Base-by-base conservation (phyloP, 352 stramenopile genomes). In the Globisporangium carolinianum region DNA sequence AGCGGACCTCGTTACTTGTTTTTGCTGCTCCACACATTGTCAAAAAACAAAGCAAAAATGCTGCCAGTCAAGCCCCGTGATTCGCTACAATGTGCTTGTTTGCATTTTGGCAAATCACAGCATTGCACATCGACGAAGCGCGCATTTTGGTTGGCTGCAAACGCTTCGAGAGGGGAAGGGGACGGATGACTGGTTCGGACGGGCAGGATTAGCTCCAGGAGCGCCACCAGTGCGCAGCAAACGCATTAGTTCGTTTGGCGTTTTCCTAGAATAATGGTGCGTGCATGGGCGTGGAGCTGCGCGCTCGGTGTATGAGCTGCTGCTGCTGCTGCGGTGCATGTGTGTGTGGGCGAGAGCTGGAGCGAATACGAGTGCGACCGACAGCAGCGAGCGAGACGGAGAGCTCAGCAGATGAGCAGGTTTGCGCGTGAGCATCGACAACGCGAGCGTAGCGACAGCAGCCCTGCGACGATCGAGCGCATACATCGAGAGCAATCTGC, bases 221-320 rank as follows among this genome's bases (percentile, higher is more conserved):
- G 42, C 51, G 47, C 61, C 63, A 62, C 43, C 60, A 48, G 46
- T 18, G 35, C 7, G 10, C 18, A 38, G 37, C 45, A 17, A 49
- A 65, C 47, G 63, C 73, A 82, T 79, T 86, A 87, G 75, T 91
- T 85, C 79, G 81, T 91, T 91, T 91, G 67, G 81, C 81, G 76
- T 87, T 87, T 87, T 75, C 75, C 76, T 84, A 77, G 72, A 86
- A 75, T 76, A 86, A 91, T 91, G 81, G 81, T 91, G 69, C 62
- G 80, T 76, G 1, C 24, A 24, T 24, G 24, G 24, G 24, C 24
- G 24, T 24, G 24, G 24, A 24, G 24, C 24, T 24, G 24, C 24
- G 14, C 8, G 46, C 32, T 8, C 49, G 24, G 12, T 51, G 39
- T 24, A 36, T 37, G 47, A 11, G 10, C 42, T 46, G 42, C 11